Percentiles rank a stretch among this genome's conserved stretches.
Conservation (phyloP, 2,329 filamentous ascomycete genomes). For the Diplodia intermedia region DNA sequence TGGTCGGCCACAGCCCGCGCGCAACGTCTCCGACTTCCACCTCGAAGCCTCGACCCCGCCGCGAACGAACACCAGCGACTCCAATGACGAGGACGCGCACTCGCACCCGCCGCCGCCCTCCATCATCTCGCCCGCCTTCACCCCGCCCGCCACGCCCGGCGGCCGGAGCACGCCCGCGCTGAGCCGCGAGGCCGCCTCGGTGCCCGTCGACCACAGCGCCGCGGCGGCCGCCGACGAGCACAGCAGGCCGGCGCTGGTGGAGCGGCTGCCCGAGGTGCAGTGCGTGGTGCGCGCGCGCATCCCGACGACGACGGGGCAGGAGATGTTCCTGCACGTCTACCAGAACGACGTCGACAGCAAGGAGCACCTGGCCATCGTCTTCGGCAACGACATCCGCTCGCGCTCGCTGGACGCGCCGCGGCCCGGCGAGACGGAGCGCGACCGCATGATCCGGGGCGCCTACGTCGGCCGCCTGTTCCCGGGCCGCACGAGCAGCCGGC, state of each 20-base stretch:
- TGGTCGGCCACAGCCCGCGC: constrained; percentile 43
- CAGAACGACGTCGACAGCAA: constrained; percentile 92
- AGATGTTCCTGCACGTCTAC: constrained; percentile 98
- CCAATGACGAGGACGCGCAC: constrained; percentile 31
- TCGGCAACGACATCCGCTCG: constrained; percentile 82
- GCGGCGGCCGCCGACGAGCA: constrained; percentile 1
- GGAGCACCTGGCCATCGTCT: constrained; percentile 96
- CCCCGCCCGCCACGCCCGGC: constrained; percentile 43
- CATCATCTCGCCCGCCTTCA: constrained; percentile 57
- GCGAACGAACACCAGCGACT: not conserved
- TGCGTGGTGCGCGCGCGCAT: constrained; percentile 95
- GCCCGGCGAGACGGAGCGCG: constrained; percentile 82
- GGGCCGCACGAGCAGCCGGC: constrained; percentile 77
- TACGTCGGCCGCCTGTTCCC: constrained; percentile 89
- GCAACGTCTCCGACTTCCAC: constrained; percentile 49
- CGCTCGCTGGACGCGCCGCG: constrained; percentile 72
- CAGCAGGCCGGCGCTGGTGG: constrained; percentile 69
- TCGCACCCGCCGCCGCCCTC: constrained; percentile 46
- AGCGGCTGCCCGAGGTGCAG: constrained; percentile 81
- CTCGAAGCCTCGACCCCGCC: constrained; percentile 19
- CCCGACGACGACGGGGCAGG: constrained; percentile 85
- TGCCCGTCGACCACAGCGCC: constrained; percentile 51
- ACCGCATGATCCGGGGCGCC: constrained; percentile 91
- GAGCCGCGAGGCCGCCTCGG: constrained; percentile 47
- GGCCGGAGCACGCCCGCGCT: constrained; percentile 41